Base-by-base conservation (phyloP, 371 early-diverging fungal genomes). In the Rhizopus arrhizus region DNA sequence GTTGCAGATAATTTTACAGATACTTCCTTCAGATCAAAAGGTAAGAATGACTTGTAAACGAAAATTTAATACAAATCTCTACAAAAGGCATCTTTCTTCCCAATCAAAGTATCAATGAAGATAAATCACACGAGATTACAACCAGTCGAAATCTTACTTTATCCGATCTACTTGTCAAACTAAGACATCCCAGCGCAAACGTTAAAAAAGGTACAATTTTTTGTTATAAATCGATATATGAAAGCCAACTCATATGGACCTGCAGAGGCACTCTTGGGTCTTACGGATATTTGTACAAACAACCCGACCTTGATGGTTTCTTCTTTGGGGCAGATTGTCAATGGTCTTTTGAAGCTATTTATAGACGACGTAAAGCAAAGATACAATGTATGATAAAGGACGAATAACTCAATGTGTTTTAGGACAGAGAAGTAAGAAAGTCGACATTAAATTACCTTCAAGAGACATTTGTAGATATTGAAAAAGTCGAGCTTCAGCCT, bases 11-110 rank as follows among this genome's bases (percentile, higher is more conserved):
- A 85, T 70, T 84, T 83, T 40, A 94, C 95, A 15, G 90, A 93
- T 55, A 89, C 91, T n/a, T 89, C 92, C 9, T 93, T 95, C 73
- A 89, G 85, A 43, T 83, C 95, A 0, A 88, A 87, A 78, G 80
- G 91, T 91, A 83, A 53, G 31, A 28, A 55, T 41, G 2, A 41
- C 15, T 32, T 16, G 8, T 35, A 15, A 22, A 36, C 32, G 33
- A 22, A 16, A 34, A 35, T 31, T 22, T 32, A 3, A 46, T 34
- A 43, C 15, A 35, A 45, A 34, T 10, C 35, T 59, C n/a, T 33
- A 29, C 69, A 0, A 22, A 22, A 90, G 92, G 91, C 55, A 87
- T 93, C 57, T 81, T 85, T 13, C 76, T 93, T 29, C 88, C 90
- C 0, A 87, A 75, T 49, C 94, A 94, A 71, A 88, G 86, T 48